Evolutionary conservation across 345 rosid species (phyloP).

Genomic region (Salix udensis): DNA sequence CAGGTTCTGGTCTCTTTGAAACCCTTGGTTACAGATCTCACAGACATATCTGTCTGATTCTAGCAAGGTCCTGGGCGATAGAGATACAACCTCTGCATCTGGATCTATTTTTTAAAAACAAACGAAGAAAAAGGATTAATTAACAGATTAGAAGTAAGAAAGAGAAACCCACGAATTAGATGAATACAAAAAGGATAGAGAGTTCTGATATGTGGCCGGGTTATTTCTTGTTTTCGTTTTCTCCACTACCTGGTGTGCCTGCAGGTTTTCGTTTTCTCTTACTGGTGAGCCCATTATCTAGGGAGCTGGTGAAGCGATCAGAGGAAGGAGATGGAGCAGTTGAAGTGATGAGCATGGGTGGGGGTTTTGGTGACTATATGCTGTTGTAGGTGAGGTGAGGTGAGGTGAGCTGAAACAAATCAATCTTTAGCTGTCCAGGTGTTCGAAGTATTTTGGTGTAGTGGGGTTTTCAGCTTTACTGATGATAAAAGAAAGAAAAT

Average conservation of each 20-base stretch:
- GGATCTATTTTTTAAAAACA: conserved; percentile 45
- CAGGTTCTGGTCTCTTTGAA: conserved; percentile 82
- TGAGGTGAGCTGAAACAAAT: conserved; percentile 13
- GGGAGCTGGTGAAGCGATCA: conserved; percentile 45
- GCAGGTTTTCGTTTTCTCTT: conserved; percentile 83
- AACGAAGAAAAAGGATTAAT: neutral
- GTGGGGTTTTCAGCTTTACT: conserved; percentile 62
- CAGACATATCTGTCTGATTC: conserved; percentile 80
- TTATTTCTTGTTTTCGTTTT: neutral
- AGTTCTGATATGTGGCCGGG: neutral
- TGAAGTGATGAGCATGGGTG: conserved; percentile 30
- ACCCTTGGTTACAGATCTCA: conserved; percentile 92
- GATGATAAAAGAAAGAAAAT: conserved; percentile 16
- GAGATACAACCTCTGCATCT: conserved; percentile 81
- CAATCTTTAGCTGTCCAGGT: neutral
- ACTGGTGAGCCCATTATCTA: conserved; percentile 52
- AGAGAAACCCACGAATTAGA: neutral
- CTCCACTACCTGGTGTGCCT: conserved; percentile 71
- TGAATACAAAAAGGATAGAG: neutral
- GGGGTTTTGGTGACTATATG: conserved; percentile 12
- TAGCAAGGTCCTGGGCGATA: conserved; percentile 65
- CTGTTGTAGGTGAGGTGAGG: conserved; percentile 14
- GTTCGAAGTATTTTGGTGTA: conserved; percentile 22
- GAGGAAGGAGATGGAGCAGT: conserved; percentile 46
- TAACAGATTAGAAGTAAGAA: neutral